Evolutionary conservation across 83 land plant species (phyloP).

Genomic region (Diphasiastrum complanatum): DNA sequence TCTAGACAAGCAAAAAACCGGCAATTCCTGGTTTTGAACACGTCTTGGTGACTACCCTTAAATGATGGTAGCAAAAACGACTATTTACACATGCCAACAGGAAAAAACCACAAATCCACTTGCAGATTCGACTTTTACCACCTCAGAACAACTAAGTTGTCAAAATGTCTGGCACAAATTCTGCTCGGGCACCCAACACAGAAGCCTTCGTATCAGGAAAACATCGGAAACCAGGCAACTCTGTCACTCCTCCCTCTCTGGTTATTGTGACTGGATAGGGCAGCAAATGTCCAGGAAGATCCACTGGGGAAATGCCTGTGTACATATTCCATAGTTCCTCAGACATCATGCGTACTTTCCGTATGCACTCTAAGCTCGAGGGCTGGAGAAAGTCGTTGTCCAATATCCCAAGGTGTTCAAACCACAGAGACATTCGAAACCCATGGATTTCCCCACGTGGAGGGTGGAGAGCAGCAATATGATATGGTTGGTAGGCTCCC

Average conservation of each 20-base stretch:
- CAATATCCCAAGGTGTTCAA: slow-evolving; percentile 25
- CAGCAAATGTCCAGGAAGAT: slow-evolving; percentile 34
- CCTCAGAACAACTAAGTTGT: too few relatives aligned
- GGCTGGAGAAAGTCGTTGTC: slow-evolving; percentile 30
- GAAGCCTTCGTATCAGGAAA: slow-evolving; percentile 30
- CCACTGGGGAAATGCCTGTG: slow-evolving; percentile 9
- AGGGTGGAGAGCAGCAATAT: slow-evolving; percentile 1
- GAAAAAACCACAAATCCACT: too few relatives aligned
- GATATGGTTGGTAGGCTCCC: slow-evolving; percentile 34
- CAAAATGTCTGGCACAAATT: slow-evolving; percentile 19
- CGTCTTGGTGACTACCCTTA: too few relatives aligned
- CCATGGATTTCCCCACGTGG: slow-evolving; percentile 31
- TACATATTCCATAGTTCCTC: slow-evolving; percentile 25
- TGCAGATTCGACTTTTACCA: too few relatives aligned
- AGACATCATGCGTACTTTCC: slow-evolving; percentile 14
- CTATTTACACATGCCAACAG: too few relatives aligned
- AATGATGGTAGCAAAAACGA: too few relatives aligned
- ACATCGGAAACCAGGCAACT: slow-evolving; percentile 11
- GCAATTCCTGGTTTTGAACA: too few relatives aligned
- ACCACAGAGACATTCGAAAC: slow-evolving; percentile 35
- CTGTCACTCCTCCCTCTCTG: slow-evolving; percentile 18
- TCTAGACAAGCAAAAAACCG: too few relatives aligned
- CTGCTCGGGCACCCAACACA: slow-evolving; percentile 17
- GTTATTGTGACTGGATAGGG: slow-evolving; percentile 25
- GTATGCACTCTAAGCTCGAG: slow-evolving; percentile 26